Percentiles rank a stretch among this genome's conserved stretches.
These are phyloP conservation scores for Chlorencoelia australis DNA, from an alignment of 2,329 filamentous ascomycete genomes.

Conservation along the genomic window DNA sequence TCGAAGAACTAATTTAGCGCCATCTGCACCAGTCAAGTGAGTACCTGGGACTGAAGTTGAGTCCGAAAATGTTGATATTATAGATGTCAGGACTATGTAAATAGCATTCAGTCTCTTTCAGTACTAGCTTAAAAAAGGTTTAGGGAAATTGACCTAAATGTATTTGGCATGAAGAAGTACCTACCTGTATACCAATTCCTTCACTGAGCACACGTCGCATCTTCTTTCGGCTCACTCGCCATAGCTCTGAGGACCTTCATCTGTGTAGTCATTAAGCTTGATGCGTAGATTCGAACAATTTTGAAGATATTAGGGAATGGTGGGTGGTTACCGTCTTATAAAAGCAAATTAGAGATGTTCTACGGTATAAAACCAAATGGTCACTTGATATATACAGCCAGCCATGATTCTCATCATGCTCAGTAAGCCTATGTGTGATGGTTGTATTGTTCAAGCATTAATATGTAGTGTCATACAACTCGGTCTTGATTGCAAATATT, in stretches of 20 bases:
- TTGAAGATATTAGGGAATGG: background rate
- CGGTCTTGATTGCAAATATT: too few species aligned
- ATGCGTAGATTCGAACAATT: background rate
- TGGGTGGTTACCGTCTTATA: background rate
- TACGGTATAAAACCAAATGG: too few species aligned
- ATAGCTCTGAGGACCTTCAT: background rate
- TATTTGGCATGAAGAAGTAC: too few species aligned
- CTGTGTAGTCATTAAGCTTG: background rate
- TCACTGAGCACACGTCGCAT: slow-evolving; percentile 1
- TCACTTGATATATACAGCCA: too few species aligned
- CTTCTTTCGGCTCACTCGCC: slow-evolving; percentile 1
- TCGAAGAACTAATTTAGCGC: slow-evolving; percentile 27
- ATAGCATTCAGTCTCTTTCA: background rate
- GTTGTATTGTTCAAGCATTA: too few species aligned
- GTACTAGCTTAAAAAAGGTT: too few species aligned
- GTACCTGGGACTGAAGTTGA: slow-evolving; percentile 15
- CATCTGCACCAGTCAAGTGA: slow-evolving; percentile 32
- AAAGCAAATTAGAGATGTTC: background rate
- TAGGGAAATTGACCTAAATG: too few species aligned
- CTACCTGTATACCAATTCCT: slow-evolving; percentile 1
- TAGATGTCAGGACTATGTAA: background rate
- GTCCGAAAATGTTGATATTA: slow-evolving; percentile 1
- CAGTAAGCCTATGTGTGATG: too few species aligned
- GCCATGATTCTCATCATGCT: too few species aligned
- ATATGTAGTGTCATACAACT: too few species aligned